Evolutionary conservation across 495 filamentous ascomycete species (phyloP), one percentile per base, ranked within the genome.

Genomic region (Bacidia rubella): DNA sequence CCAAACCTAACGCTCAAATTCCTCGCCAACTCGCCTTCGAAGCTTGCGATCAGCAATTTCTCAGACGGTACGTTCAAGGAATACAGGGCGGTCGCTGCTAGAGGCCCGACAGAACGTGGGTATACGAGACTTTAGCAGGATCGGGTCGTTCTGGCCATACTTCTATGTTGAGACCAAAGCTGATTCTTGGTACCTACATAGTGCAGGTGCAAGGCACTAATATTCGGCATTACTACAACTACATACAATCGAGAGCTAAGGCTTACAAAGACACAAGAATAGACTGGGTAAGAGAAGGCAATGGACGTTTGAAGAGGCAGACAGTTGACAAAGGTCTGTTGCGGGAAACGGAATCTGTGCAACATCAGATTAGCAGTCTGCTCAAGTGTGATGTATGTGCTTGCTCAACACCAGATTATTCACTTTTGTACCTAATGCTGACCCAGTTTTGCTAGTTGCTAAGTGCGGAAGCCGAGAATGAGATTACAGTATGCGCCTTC

Each of bases 401-500:
- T 24, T 24, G 20, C 17, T 11, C 12, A n/a, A n/a, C n/a, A n/a
- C n/a, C n/a, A n/a, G 7, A 39, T 51, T 19, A 40, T 22, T n/a
- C 32, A 29, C 7, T 25, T 11, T 20, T 20, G 21, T 11, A 19
- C 15, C 25, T 5, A 19, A 20, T 27, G 39, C 27, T 32, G 24
- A 32, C 43, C 52, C 26, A 55, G 26, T 38, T 25, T n/a, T 38
- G 39, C 10, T 57, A 94, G 87, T 76, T 95, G 49, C 75, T 97
- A 60, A 80, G 85, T 46, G 79, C 83, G 52, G 92, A 97, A 57
- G 81, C 85, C 19, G 93, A 97, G 65, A 99, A 97, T 61, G 92
- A 99, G 62, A 96, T 99, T 60, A 94, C 88, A 10, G 74, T 99
- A 57, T 90, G 86, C 2, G 90, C 92, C n/a, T 99, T 99, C 58